These are phyloP conservation scores for Cryptococcus wingfieldii DNA, from an alignment of 1,284 basidiomycete genomes.

Conservation along the genomic window DNA sequence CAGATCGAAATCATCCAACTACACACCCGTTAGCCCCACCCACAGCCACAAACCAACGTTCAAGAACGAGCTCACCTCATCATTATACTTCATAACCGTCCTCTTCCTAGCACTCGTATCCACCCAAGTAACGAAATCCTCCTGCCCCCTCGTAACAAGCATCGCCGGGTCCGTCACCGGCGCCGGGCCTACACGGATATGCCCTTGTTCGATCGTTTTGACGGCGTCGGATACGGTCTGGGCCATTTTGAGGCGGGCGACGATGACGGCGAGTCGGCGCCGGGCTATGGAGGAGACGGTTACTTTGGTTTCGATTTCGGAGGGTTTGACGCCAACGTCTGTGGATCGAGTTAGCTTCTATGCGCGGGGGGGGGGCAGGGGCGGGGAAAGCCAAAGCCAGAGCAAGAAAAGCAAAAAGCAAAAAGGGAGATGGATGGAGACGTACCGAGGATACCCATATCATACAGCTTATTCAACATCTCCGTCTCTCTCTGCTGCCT, in stretches of 20 bases:
- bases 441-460: slow-evolving; percentile 79
- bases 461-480: slow-evolving; percentile 91
- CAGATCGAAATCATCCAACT: slow-evolving; percentile 88
- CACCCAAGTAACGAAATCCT: slow-evolving; percentile 99
- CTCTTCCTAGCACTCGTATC: slow-evolving; percentile 96
- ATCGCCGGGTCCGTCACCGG: slow-evolving; percentile 95
- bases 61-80: slow-evolving; percentile 65
- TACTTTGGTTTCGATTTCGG: slow-evolving; percentile 89
- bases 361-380: no score
- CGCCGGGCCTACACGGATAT: slow-evolving; percentile 93
- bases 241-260: slow-evolving; percentile 90
- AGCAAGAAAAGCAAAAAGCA: neutral
- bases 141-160: slow-evolving; percentile 95
- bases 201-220: slow-evolving; percentile 96
- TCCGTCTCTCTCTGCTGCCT: slow-evolving; percentile 77
- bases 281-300: slow-evolving; percentile 93
- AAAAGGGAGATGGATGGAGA: neutral
- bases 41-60: neutral
- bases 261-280: slow-evolving; percentile 83
- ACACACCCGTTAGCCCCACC: slow-evolving; percentile 1
- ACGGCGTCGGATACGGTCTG: slow-evolving; percentile 93
- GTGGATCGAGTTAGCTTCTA: neutral
- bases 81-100: slow-evolving; percentile 93
- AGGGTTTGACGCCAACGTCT: slow-evolving; percentile 64
- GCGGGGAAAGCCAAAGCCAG: no score